phyloP scores from a whole-genome alignment of 371 early-diverging fungal genomes.

The Mortierella sp. region DNA sequence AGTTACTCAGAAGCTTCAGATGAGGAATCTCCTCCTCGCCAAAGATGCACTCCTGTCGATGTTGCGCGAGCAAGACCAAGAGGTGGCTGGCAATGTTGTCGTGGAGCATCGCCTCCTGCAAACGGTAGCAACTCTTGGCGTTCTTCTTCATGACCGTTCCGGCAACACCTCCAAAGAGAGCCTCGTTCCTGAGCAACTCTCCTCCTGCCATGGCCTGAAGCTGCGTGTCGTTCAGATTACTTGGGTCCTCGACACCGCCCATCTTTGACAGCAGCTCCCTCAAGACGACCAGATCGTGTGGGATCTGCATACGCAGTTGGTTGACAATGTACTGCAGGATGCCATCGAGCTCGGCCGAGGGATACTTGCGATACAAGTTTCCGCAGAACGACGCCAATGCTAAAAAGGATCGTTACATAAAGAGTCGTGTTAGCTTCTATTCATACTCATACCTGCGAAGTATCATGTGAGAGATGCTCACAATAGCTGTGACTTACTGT shows the following conservation, averaged over 20 bases:
- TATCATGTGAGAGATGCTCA: slow-evolving; percentile 5
- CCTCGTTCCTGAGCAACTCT: slow-evolving; percentile 69
- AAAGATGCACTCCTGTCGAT: slow-evolving; percentile 60
- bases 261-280: slow-evolving; percentile 82
- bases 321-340: slow-evolving; percentile 78
- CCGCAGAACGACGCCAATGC: slow-evolving; percentile 83
- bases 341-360: slow-evolving; percentile 71
- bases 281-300: slow-evolving; percentile 69
- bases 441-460: background rate
- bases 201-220: slow-evolving; percentile 80
- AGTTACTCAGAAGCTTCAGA: slow-evolving; percentile 67
- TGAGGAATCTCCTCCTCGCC: slow-evolving; percentile 60
- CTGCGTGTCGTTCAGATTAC: slow-evolving; percentile 66
- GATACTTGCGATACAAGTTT: slow-evolving; percentile 77
- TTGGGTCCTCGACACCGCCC: slow-evolving; percentile 78
- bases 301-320: slow-evolving; percentile 70
- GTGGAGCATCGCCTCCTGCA: slow-evolving; percentile 71
- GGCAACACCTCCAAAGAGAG: slow-evolving; percentile 62
- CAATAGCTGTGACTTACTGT: slow-evolving; percentile 40
- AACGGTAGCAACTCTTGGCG: slow-evolving; percentile 68
- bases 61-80: slow-evolving; percentile 72
- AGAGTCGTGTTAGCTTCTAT: background rate
- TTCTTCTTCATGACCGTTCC: slow-evolving; percentile 66
- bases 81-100: slow-evolving; percentile 70
- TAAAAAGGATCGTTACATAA: slow-evolving; percentile 15